Evolutionary conservation across 306 rosid genomes (phyloP), one percentile per base, ranked within the genome.

Genomic region (Vachellia collinsii): DNA sequence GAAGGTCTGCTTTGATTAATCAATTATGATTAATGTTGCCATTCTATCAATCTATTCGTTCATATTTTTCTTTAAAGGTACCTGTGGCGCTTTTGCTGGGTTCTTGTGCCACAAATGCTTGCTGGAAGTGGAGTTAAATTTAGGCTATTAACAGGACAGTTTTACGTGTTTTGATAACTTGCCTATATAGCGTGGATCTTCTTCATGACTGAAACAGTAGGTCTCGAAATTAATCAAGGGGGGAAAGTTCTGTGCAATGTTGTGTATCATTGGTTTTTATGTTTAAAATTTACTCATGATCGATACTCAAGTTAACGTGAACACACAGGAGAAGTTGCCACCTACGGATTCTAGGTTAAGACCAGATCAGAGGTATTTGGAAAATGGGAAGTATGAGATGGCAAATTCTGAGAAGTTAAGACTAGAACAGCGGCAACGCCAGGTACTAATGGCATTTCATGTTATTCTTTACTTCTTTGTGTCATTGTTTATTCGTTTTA

Each of bases 341-440:
- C 99, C 99, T 19, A 96, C 99, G 74, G 99, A 96, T 88, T 96
- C 99, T 79, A 96, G 99, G 88, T 84, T 96, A 46, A 92, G 99
- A 82, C 99, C 99, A 20, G 99, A 96, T 86, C 99, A 96, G 78
- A 88, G 99, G 85, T 92, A 89, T 88, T 81, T 96, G 83, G 99
- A 96, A 88, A 96, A 93, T 77, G 99, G 99, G 80, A 97, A 92
- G 86, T 96, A 90, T 74, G 99, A 96, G 85, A 93, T 93, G 99
- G 99, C 98, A 69, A 96, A 96, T 83, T 82, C 88, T 8, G 99
- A 96, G 77, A 96, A 96, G 87, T 81, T 93, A 85, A 89, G 99
- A 64, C 85, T 96, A 71, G 99, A 96, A 88, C 98, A 96, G 88
- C 89, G 97, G 74, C 99, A 96, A 81, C 99, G 99, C 20, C 99